Evolutionary conservation across 208 protist species (phyloP), one percentile per base, ranked within the genome.

Genomic region (Wallacemonas sp.): DNA sequence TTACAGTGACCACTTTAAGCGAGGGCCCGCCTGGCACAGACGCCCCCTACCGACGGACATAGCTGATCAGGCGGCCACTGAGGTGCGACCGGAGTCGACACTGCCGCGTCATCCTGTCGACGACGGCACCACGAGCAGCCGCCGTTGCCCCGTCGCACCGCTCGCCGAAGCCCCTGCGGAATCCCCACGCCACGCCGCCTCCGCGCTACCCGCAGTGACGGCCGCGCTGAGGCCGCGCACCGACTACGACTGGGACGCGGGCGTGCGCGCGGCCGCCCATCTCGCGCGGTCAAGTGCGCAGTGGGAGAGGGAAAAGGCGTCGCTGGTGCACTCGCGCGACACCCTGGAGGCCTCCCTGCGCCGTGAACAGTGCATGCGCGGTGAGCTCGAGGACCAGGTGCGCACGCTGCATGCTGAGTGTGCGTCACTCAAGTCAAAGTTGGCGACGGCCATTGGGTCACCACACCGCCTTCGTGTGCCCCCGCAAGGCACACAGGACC

Each of bases 301-400:
- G 22, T 66, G 68, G 61, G 37, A 62, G 44, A 57, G 33, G 3
- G 72, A 78, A 52, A 17, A 42, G 0, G 64, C 52, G 3, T 66
- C 69, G 21, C 36, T 64, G 33, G 38, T 21, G 9, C 44, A 63
- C 36, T 57, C 68, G 6, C 44, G 68, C 21, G 36, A 71, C 21
- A 36, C 52, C 1, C 17, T 74, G 29, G 30, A 64, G 61, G 66
- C 66, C 1, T 59, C 69, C 0, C 57, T 79, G 39, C 48, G 60
- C 19, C 65, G 73, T 2, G 73, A 79, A 52, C 66, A 27, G 6
- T 42, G 37, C 21, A 55, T 66, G 58, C 73, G 73, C 36, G 44
- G 42, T 10, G 27, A 63, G 26, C 61, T 65, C 12, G 73, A 78
- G 63, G 15, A 57, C 24, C 58, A 64, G 46, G 33, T 59, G 37